A percentile compares a stretch with the other conserved stretches of the same genome.
These are phyloP conservation scores for Talaromyces sp. DNA, from an alignment of 2,329 filamentous ascomycete species.

Conservation along the genomic window DNA sequence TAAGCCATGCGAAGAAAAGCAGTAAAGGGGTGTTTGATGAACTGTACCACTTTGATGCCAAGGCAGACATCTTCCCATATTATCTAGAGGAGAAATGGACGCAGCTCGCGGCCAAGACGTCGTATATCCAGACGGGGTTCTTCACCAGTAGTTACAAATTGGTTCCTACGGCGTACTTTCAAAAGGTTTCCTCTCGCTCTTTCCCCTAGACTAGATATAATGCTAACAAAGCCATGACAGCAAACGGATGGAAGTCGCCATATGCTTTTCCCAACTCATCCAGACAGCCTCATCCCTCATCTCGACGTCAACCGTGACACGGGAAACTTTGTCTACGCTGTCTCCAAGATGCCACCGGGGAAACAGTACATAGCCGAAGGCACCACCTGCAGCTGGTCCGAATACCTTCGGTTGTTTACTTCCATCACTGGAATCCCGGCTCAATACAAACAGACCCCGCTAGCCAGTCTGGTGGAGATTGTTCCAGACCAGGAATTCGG, in stretches of 20 bases:
- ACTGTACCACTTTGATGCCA: slow-evolving; percentile 47
- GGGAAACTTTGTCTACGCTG: slow-evolving; percentile 47
- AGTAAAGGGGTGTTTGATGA: slow-evolving; percentile 45
- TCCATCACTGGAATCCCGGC: slow-evolving; percentile 29
- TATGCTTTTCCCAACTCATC: slow-evolving; percentile 45
- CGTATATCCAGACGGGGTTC: slow-evolving; percentile 48
- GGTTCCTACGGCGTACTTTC: slow-evolving; percentile 44
- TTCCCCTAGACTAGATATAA: background rate
- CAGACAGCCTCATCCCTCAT: slow-evolving; percentile 40
- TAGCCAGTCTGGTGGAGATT: slow-evolving; percentile 38
- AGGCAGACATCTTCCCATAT: slow-evolving; percentile 48
- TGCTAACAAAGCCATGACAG: slow-evolving; percentile 20
- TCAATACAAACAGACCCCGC: slow-evolving; percentile 37
- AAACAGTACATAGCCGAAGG: slow-evolving; percentile 49
- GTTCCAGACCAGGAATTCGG: slow-evolving; percentile 40
- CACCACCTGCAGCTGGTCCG: slow-evolving; percentile 43
- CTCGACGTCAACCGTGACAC: slow-evolving; percentile 45
- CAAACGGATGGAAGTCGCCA: slow-evolving; percentile 25
- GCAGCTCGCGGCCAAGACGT: slow-evolving; percentile 45
- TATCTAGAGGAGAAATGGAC: slow-evolving; percentile 45
- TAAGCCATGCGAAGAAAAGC: slow-evolving; percentile 47
- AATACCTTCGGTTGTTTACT: slow-evolving; percentile 44
- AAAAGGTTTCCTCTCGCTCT: slow-evolving; percentile 31
- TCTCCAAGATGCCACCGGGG: slow-evolving; percentile 47
- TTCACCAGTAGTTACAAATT: slow-evolving; percentile 48